Evolutionary conservation across 176 grass and related monocot genomes (phyloP), one percentile per base, ranked within the genome.

Genomic region (Tillandsia leiboldiana): DNA sequence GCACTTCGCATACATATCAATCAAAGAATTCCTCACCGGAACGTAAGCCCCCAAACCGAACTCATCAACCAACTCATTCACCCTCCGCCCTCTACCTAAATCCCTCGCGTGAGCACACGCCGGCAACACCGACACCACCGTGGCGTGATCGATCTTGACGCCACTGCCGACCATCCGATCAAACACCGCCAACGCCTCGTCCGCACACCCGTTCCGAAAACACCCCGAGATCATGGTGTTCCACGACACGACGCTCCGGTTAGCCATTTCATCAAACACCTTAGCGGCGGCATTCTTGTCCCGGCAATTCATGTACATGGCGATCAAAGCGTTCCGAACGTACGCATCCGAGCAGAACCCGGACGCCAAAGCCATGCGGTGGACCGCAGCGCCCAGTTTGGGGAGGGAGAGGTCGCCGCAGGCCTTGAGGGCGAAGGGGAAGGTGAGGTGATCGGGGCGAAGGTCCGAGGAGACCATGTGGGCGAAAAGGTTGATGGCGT

Each of bases 1-100:
- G 2, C 88, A 91, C 54, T 85, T 91, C 3, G 84, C 82, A 9
- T 91, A 91, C 89, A 91, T 91, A 51, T 91, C 85, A 5, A 91
- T 77, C 75, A 91, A 65, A 10, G 85, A 73, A 9, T 87, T 87
- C 53, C 74, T 76, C 50, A 91, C 89, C 2, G 53, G 54, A 10
- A 67, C 70, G 51, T 85, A 82, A n/a, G 12, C 57, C 48, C 17
- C 81, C 17, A 91, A 76, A 17, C 85, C 73, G 54, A 58, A 70
- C 73, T 66, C 79, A 20, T 77, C 82, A 22, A 72, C 73, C 79
- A 87, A 52, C 73, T 71, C 2, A 48, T 87, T 84, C 65, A 91
- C 65, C 27, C 70, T 12, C 76, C 79, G 78, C 10, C 89, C 89
- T 2, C 51, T 78, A 22, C 42, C 62, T 70, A 91, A 65, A 70